Evolutionary conservation across 805 yeast genomes (phyloP), one percentile per base, ranked within the genome.

Genomic region (Candida piceae): DNA sequence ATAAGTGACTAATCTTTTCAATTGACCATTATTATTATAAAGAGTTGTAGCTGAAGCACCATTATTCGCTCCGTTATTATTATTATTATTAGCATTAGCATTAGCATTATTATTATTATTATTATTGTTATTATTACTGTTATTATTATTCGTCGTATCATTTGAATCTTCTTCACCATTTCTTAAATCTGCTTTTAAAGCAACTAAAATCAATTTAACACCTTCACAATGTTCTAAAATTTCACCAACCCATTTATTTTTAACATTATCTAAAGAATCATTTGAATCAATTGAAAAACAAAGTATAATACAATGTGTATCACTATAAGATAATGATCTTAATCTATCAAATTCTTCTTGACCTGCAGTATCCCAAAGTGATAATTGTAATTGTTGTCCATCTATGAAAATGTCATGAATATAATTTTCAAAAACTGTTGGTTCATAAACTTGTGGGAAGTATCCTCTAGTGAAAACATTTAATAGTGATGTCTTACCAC

Each of bases 331-430:
- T 43, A 90, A 70, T 1, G 97, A 86, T 60, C 98, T 76, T 60
- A 90, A 72, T 45, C 97, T 74, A 61, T 90, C 98, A 52, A 90
- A 90, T 65, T 90, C 98, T 64, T 90, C 98, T 68, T 90, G 98
- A 7, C 98, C 98, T 1, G 98, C 98, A 5, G 98, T 90, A 60
- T 90, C 98, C 98, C 98, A 93, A 38, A 90, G 68, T 12, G 96
- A 88, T 39, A 90, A 67, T 55, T 89, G 95, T 52, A 90, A 84
- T 34, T 93, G 87, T 59, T 86, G 87, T 35, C 90, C 90, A 59
- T 90, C 98, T 38, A 90, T 88, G 64, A 86, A 90, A 46, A 90
- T 93, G 58, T 90, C 97, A 63, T 90, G 97, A 41, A 89, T 95
- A 58, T 90, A 90, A 66, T 90, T 90, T 58, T 90, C 97, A 63